Evolutionary conservation across 1,284 basidiomycete genomes (phyloP), one percentile per base, ranked within the genome.

Genomic region (Naganishia sp.): DNA sequence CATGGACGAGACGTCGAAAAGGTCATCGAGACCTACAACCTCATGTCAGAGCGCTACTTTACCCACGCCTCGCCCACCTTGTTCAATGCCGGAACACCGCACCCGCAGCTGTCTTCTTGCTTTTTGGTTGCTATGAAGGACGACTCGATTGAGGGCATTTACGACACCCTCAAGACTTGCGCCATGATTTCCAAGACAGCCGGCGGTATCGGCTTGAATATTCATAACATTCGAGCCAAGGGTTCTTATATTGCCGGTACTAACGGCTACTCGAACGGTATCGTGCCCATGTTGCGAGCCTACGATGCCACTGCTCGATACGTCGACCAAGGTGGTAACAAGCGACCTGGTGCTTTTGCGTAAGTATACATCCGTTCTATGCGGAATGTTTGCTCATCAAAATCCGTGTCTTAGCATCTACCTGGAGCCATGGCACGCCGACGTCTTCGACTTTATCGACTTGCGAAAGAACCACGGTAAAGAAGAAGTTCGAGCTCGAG

Each of bases 121-220:
- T 99, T 99, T 87, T 86, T 99, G 64, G 90, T 99, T 63, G 89
- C 88, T 75, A 98, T 99, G 94, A 94, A 94, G 81, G 94, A 98
- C 48, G 96, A 99, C 80, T 97, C 93, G 9, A 99, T 99, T 71
- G 96, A 99, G 73, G 96, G 95, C 49, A 99, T 99, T 79, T 99
- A 99, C 80, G 94, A 98, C 77, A 99, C 95, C 0, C 85, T 99
- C 74, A 99, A 97, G 84, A 92, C 88, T 69, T 99, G 96, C 77
- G 96, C 96, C 2, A 94, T 97, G 90, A 99, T 99, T 80, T 95
- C 92, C 77, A 99, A 99, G 85, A 96, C 93, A 28, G 96, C 96
- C 46, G 95, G 95, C 74, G 96, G 95, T 72, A 98, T 99, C 76
- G 96, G 96, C 70, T 82, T 99, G 68, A 93, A 85, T 81, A 97